These are phyloP conservation scores for Steccherinum ochraceum DNA, from an alignment of 768 basidiomycete genomes.

Conservation along the genomic window DNA sequence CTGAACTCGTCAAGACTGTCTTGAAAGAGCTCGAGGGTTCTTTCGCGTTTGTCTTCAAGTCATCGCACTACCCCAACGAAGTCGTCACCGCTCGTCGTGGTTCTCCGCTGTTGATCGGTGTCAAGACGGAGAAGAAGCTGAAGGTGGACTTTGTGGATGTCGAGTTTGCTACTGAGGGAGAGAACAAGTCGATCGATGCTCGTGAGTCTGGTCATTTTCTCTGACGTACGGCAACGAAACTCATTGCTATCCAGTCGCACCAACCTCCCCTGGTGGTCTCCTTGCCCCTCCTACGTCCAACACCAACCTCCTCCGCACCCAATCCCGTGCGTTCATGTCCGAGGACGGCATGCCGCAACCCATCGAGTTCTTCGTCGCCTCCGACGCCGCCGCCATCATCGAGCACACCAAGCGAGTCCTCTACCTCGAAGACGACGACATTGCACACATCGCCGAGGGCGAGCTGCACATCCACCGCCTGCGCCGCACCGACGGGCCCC, in stretches of 20 bases:
- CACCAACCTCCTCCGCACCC: slow-evolving; percentile 84
- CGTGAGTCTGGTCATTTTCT: slow-evolving; percentile 27
- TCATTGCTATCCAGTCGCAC: slow-evolving; percentile 21
- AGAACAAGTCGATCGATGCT: slow-evolving; percentile 34
- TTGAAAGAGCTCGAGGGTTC: slow-evolving; percentile 98
- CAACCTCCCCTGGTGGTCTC: slow-evolving; percentile 50
- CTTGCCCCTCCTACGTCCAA: slow-evolving; percentile 61
- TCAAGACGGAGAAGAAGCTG: slow-evolving; percentile 99
- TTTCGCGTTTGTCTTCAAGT: slow-evolving; percentile 99
- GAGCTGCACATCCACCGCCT: slow-evolving; percentile 99
- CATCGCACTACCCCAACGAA: slow-evolving; percentile 90
- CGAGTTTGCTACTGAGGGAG: slow-evolving; percentile 75
- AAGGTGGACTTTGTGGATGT: slow-evolving; percentile 99
- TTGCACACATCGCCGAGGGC: slow-evolving; percentile 95
- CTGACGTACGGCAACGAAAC: not conserved
- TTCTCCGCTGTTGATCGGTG: slow-evolving; percentile 93
- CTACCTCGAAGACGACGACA: slow-evolving; percentile 98
- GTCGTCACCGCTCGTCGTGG: slow-evolving; percentile 95
- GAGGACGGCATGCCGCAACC: slow-evolving; percentile 98
- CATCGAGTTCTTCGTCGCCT: slow-evolving; percentile 99
- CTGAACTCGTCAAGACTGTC: slow-evolving; percentile 88
- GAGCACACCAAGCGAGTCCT: slow-evolving; percentile 99
- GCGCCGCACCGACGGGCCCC: slow-evolving; percentile 68
- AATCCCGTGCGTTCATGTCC: slow-evolving; percentile 96
- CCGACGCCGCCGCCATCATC: slow-evolving; percentile 92